phyloP scores from a whole-genome alignment of 306 rosid genomes.

The Prunus mongolica region DNA sequence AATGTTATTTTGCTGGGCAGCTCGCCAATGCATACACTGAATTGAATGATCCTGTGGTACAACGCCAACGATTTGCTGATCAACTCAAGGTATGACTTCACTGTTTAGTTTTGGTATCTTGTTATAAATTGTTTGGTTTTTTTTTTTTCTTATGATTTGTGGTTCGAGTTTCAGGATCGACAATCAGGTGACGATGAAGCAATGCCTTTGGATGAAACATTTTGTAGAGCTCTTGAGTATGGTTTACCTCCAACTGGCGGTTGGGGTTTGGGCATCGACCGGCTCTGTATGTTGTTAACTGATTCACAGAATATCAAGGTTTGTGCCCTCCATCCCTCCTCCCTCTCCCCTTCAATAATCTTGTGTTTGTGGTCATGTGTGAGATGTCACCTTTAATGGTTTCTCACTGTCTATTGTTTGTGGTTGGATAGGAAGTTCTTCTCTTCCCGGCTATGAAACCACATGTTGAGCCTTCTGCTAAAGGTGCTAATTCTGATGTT shows the following conservation, averaged over 20 bases:
- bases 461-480: conserved; percentile 52
- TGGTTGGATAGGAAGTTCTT: conserved; percentile 70
- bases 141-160: conserved; percentile 2
- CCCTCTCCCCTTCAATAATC: not conserved
- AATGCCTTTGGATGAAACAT: conserved; percentile 85
- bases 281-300: conserved; percentile 71
- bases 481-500: conserved; percentile 19
- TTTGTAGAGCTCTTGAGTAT: conserved; percentile 84
- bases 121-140: not conserved
- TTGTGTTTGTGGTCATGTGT: not conserved
- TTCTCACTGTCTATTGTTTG: not conserved
- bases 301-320: conserved; percentile 95
- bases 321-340: not conserved
- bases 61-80: conserved; percentile 82
- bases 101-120: not conserved
- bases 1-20: conserved; percentile 38
- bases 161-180: conserved; percentile 57
- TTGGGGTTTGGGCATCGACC: conserved; percentile 93
- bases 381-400: not conserved
- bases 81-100: conserved; percentile 71
- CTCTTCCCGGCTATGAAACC: conserved; percentile 84
- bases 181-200: conserved; percentile 98
- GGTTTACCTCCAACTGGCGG: conserved; percentile 97
- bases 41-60: conserved; percentile 92
- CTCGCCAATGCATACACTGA: conserved; percentile 89